A percentile compares a stretch with the other conserved stretches of the same genome.
phyloP scores from a whole-genome alignment of 768 basidiomycete genomes.

The Paxillus rubicundulus region DNA sequence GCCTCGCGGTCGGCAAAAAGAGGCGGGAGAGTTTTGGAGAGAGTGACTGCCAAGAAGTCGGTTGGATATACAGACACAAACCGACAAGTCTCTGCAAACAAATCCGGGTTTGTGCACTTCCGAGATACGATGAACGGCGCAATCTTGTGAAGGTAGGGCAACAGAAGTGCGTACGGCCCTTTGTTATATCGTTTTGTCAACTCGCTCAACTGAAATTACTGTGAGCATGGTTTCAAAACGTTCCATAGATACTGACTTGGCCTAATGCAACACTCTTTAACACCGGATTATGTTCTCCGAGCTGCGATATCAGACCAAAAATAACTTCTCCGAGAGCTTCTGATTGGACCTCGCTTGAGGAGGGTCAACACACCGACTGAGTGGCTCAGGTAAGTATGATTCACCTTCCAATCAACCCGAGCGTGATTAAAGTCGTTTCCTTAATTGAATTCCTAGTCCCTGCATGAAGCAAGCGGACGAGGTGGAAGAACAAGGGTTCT shows the following conservation, averaged over 20 bases:
- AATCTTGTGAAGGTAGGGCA: conserved; percentile 67
- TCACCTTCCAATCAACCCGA: conserved; percentile 54
- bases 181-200: conserved; percentile 60
- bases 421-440: conserved; percentile 63
- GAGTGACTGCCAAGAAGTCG: conserved; percentile 64
- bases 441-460: conserved; percentile 43
- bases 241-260: conserved; percentile 45
- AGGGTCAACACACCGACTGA: conserved; percentile 4
- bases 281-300: conserved; percentile 66
- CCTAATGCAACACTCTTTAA: conserved; percentile 66
- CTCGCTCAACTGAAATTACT: conserved; percentile 47
- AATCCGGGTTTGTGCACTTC: conserved; percentile 53
- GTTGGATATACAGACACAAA: conserved; percentile 55
- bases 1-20: conserved; percentile 63
- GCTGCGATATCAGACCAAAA: conserved; percentile 59
- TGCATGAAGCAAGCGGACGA: conserved; percentile 49
- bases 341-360: conserved; percentile 42
- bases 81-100: conserved; percentile 65
- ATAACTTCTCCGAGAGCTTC: conserved; percentile 59
- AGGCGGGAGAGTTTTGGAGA: conserved; percentile 63
- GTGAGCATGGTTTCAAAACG: conserved; percentile 1
- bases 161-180: conserved; percentile 60
- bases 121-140: conserved; percentile 62
- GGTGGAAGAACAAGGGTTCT: conserved; percentile 41
- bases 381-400: neutral